Percentiles rank a stretch among this genome's conserved stretches.
Conservation (phyloP, 2,329 filamentous ascomycete species). For the Paecilomyces formosus region DNA sequence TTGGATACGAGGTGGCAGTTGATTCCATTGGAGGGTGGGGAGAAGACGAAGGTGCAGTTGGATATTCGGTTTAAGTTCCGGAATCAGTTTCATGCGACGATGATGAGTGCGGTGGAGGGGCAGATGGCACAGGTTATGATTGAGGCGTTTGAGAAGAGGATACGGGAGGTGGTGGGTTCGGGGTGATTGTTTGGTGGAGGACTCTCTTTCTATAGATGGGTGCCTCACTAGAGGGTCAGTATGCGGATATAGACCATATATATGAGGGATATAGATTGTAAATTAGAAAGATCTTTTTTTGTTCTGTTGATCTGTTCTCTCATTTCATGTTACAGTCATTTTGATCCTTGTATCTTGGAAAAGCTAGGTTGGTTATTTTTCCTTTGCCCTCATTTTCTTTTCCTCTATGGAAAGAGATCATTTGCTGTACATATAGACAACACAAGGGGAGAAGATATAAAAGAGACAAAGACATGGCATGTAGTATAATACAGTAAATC, state of each 20-base stretch:
- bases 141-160: slow-evolving; percentile 81
- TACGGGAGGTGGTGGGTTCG: slow-evolving; percentile 49
- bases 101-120: slow-evolving; percentile 74
- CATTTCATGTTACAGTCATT: neutral
- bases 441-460: neutral
- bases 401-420: slow-evolving; percentile 4
- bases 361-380: slow-evolving; percentile 5
- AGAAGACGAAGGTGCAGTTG: slow-evolving; percentile 63
- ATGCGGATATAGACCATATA: neutral
- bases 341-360: neutral
- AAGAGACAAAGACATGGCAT: neutral
- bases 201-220: neutral
- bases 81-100: slow-evolving; percentile 77
- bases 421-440: slow-evolving; percentile 11
- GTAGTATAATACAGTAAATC: neutral
- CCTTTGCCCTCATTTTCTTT: slow-evolving; percentile 3
- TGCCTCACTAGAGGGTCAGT: neutral
- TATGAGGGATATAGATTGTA: neutral
- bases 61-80: slow-evolving; percentile 75
- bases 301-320: neutral
- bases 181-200: neutral
- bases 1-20: slow-evolving; percentile 38
- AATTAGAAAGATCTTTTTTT: neutral
- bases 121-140: slow-evolving; percentile 86
- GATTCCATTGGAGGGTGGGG: slow-evolving; percentile 23